Evolutionary conservation across 768 basidiomycete species (phyloP).

Genomic region (Pleurotus tuoliensis): DNA sequence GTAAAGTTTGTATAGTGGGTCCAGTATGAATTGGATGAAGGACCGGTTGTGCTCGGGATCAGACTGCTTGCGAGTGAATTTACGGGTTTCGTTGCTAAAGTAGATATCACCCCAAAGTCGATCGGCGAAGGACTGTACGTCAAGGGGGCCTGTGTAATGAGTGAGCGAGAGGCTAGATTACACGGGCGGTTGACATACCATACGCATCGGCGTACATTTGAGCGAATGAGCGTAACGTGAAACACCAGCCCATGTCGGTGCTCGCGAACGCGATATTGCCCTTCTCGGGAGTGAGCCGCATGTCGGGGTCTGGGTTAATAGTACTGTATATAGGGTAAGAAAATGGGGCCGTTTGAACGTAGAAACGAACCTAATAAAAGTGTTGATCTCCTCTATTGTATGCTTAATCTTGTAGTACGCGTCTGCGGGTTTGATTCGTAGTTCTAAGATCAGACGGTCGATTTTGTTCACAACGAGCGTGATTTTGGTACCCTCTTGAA

Average conservation of each 20-base stretch:
- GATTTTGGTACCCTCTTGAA: constrained; percentile 86
- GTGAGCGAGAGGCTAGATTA: neutral
- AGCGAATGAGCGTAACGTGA: constrained; percentile 91
- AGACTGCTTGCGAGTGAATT: constrained; percentile 82
- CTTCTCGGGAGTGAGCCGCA: constrained; percentile 88
- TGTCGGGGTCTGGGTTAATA: constrained; percentile 85
- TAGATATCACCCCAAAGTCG: constrained; percentile 99
- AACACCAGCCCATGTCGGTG: constrained; percentile 97
- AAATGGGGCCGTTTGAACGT: neutral
- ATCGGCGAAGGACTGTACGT: constrained; percentile 81
- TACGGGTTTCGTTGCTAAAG: constrained; percentile 78
- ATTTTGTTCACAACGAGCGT: constrained; percentile 97
- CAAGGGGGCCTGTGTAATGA: constrained; percentile 54
- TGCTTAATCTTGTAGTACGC: constrained; percentile 99
- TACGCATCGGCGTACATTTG: constrained; percentile 95
- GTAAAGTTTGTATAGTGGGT: constrained; percentile 96
- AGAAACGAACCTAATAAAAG: constrained; percentile 73
- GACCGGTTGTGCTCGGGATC: constrained; percentile 79
- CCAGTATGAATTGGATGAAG: constrained; percentile 95
- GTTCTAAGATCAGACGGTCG: constrained; percentile 93
- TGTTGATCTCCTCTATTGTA: constrained; percentile 98
- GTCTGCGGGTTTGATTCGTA: constrained; percentile 92
- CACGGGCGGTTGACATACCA: constrained; percentile 40
- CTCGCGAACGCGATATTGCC: constrained; percentile 98
- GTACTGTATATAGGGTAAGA: constrained; percentile 34